phyloP scores from a whole-genome alignment of 306 rosid species.

The Arachis stenosperma region DNA sequence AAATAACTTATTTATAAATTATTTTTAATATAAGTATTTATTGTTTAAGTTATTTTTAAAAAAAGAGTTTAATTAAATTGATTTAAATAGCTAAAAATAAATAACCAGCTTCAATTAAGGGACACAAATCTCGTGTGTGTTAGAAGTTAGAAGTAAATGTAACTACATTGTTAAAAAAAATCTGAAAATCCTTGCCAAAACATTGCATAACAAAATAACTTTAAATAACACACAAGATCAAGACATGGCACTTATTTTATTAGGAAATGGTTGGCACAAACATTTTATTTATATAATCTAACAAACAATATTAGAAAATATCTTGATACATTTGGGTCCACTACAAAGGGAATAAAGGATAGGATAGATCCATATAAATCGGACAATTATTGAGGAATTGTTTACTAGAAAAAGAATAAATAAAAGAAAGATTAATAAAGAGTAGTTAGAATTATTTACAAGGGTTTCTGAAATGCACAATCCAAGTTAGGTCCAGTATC shows the following conservation, averaged over 20 bases:
- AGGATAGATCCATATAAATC: slow-evolving; percentile 30
- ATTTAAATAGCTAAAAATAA: no score
- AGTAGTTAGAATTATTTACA: slow-evolving; percentile 1
- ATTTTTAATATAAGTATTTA: no score
- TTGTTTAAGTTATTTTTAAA: no score
- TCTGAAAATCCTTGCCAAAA: no score
- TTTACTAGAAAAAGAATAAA: neutral
- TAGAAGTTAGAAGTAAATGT: no score
- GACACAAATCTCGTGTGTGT: no score
- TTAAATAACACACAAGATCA: no score
- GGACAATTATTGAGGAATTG: neutral
- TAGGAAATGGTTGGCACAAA: neutral
- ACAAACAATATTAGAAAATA: neutral
- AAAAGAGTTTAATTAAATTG: no score
- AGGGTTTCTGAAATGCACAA: slow-evolving; percentile 65
- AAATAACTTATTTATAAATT: no score
- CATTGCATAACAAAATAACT: no score
- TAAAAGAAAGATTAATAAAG: neutral
- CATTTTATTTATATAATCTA: neutral
- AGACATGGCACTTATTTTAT: neutral
- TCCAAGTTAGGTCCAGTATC: slow-evolving; percentile 72
- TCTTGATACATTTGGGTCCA: neutral
- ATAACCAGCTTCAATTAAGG: no score
- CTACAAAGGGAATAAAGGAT: neutral
- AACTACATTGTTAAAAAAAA: no score